Evolutionary conservation across 2,329 filamentous ascomycete genomes (phyloP).

Genomic region (Cercospora zeina): DNA sequence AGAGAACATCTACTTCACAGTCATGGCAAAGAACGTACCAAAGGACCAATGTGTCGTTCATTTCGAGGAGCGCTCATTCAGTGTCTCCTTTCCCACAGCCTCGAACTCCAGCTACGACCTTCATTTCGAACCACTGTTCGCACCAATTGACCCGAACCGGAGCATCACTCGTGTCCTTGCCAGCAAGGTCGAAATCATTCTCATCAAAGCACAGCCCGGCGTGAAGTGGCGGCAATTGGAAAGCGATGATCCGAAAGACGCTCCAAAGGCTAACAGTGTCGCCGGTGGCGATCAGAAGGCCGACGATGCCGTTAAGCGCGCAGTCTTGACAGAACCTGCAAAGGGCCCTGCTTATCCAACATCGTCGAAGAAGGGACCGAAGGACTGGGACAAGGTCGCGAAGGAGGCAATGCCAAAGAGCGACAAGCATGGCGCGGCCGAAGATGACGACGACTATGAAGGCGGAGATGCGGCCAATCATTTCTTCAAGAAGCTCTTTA

Average conservation of each 20-base stretch:
- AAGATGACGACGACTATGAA: conserved; percentile 55
- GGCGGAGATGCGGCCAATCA: conserved; percentile 65
- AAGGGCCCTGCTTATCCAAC: conserved; percentile 72
- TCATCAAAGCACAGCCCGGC: conserved; percentile 66
- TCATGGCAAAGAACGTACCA: conserved; percentile 65
- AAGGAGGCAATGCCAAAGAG: conserved; percentile 41
- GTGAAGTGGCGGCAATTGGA: conserved; percentile 68
- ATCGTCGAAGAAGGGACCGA: conserved; percentile 77
- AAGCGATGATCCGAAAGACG: conserved; percentile 40
- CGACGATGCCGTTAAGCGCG: conserved; percentile 20
- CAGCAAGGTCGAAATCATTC: conserved; percentile 75
- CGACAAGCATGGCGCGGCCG: conserved; percentile 24
- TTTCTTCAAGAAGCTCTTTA: conserved; percentile 92
- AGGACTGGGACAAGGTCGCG: conserved; percentile 86
- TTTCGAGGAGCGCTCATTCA: conserved; percentile 51
- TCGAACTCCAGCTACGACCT: conserved; percentile 58
- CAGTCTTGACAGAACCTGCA: conserved; percentile 26
- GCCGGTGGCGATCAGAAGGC: conserved; percentile 1
- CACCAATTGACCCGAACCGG: conserved; percentile 60
- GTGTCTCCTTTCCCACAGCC: conserved; percentile 59
- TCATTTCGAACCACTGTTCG: conserved; percentile 66
- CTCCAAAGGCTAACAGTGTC: conserved; percentile 23
- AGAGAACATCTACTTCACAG: conserved; percentile 61
- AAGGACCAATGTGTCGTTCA: conserved; percentile 58
- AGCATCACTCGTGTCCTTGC: conserved; percentile 67